Evolutionary conservation across 75 land plant genomes (phyloP).

Genomic region (Larix kaempferi): DNA sequence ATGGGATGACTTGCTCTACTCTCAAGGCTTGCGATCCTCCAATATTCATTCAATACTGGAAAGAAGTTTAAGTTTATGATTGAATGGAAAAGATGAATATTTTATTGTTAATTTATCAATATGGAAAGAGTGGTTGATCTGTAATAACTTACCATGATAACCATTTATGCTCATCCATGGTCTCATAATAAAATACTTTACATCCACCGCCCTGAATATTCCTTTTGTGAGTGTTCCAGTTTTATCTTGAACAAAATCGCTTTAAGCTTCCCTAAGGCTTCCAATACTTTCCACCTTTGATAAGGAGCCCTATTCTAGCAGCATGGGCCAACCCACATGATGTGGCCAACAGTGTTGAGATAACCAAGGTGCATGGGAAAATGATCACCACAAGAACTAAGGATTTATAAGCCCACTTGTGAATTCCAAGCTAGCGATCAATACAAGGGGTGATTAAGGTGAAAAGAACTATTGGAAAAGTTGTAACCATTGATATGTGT

Average conservation of each 20-base stretch:
- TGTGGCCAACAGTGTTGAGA: conserved; percentile 87
- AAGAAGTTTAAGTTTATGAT: too few relatives aligned
- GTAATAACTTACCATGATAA: too few relatives aligned
- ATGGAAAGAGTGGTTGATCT: too few relatives aligned
- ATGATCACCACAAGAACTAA: conserved; percentile 80
- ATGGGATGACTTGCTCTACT: conserved; percentile 94
- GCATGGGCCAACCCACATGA: conserved; percentile 81
- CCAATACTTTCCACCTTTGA: conserved; percentile 86
- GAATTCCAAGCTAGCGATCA: conserved; percentile 20
- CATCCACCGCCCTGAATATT: conserved; percentile 54
- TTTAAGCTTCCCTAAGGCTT: conserved; percentile 59
- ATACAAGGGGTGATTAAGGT: conserved; percentile 67
- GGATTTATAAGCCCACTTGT: conserved; percentile 70
- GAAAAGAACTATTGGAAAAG: too few relatives aligned
- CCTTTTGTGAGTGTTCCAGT: conserved; percentile 90
- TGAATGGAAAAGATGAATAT: too few relatives aligned
- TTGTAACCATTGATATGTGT: too few relatives aligned
- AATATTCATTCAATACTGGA: too few relatives aligned
- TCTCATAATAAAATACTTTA: too few relatives aligned
- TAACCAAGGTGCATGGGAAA: conserved; percentile 88
- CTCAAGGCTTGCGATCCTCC: conserved; percentile 85
- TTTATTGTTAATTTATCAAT: too few relatives aligned
- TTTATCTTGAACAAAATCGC: conserved; percentile 83
- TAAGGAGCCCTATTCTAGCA: conserved; percentile 60
- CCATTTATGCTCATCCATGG: too few relatives aligned